Base-by-base conservation (phyloP, 2,329 filamentous ascomycete species). In the Tolypocladium nubicola region DNA sequence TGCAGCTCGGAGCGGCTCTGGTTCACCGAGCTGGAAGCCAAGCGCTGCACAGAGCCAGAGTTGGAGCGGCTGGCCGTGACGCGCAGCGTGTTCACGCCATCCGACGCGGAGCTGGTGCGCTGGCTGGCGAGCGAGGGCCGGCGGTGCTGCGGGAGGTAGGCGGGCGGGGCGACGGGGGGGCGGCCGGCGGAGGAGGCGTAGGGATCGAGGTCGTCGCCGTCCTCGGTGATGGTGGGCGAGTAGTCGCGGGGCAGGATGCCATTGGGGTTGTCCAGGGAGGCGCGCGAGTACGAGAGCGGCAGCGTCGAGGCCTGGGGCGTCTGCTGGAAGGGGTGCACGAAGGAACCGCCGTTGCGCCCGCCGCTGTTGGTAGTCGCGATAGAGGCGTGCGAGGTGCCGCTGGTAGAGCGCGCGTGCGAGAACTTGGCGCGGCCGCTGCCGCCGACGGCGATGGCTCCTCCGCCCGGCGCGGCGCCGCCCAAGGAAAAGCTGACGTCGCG, bases 281-380 rank as follows among this genome's bases (percentile, higher is more conserved):
- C 74, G 49, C 80, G 69, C 9, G 81, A 82, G 67, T 83, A 84
- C 30, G 80, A 79, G 59, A 84, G 65, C 10, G 82, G 81, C 54
- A 83, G 81, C 59, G 82, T 84, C 52, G 81, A 79, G 1, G 81
- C 81, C 45, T 81, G 77, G 38, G 84, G 84, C 10, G 76, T 84
- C 70, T 86, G 84, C 66, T 85, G 82, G 62, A 85, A 86, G 33
- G 84, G 83, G 65, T 86, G 84, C 23, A 85, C 76, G 65, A 86
- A 86, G 38, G 75, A 70, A 58, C 75, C 75, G 58, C 72, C 73
- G 58, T 79, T 75, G 56, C 71, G 60, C 6, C 37, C 59, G 54
- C 70, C 76, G 63, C 81, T 84, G 60, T 74, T 78, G 54, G 76
- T 77, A 33, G 81, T 83, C 9, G 79, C 76, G 56, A 81, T 75